Evolutionary conservation across 805 yeast species (phyloP), one percentile per base, ranked within the genome.

Genomic region (Cyberlindnera suaveolens): DNA sequence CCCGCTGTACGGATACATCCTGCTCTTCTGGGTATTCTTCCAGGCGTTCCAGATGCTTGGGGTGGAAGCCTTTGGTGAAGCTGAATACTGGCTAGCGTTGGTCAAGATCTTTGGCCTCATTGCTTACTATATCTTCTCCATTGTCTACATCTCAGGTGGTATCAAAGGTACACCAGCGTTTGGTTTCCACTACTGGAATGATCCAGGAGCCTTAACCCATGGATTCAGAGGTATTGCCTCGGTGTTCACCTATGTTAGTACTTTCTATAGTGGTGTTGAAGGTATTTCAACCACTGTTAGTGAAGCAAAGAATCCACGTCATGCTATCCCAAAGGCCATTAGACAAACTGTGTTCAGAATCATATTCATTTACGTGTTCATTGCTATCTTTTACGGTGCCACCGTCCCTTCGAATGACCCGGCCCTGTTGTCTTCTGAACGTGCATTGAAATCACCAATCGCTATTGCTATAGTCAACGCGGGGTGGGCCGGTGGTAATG

Each of bases 191-290:
- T 64, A 56, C 39, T 56, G 61, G 45, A 51, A 61, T 17, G 52
- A 53, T 34, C 70, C 69, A 6, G 57, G 58, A 18, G 49, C 53
- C 1, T 63, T 74, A 40, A 63, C 63, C 11, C 53, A 64, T 50
- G 80, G 80, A 0, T 75, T 76, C 58, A 73, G 72, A 50, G 75
- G 79, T 31, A 66, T 80, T 39, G 83, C 77, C 0, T 69, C 71
- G 31, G 80, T 87, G 3, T 70, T 83, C 54, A 75, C 83, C 46
- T 76, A 76, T 45, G 85, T 89, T 23, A 82, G 85, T 18, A 83
- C 84, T 64, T 82, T 89, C 34, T 83, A 74, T 61, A 87, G 82
- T 64, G 90, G 90, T 58, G 79, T 83, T 45, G 93, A 84, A 62
- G 72, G 82, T 58, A 80, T 82, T 31, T 88, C 88, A 57, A 71